Conservation (phyloP, 768 basidiomycete species). For the Cubamyces lactineus region DNA sequence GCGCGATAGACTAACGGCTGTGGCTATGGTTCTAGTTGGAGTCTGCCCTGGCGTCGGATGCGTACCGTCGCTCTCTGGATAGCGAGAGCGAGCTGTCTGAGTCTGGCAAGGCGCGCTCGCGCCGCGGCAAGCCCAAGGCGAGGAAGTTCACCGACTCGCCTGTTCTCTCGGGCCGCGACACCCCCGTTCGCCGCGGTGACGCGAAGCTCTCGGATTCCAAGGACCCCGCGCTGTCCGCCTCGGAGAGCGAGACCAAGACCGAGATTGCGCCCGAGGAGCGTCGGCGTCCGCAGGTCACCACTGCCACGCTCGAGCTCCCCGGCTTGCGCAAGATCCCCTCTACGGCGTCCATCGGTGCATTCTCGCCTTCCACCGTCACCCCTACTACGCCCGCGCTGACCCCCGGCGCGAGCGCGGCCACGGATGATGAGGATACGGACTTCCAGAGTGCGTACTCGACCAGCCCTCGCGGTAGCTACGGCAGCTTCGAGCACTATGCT, state of each 20-base stretch:
- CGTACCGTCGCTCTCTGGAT: constrained; percentile 46
- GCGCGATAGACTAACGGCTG: background rate
- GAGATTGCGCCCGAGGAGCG: constrained; percentile 20
- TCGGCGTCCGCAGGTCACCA: constrained; percentile 17
- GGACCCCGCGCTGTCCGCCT: background rate
- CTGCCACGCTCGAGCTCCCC: constrained; percentile 18
- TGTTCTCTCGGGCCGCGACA: constrained; percentile 18
- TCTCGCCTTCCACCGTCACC: constrained; percentile 31
- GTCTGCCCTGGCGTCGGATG: constrained; percentile 68
- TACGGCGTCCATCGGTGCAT: constrained; percentile 36
- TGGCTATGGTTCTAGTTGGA: constrained; percentile 60
- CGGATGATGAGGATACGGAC: constrained; percentile 82
- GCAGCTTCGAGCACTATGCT: constrained; percentile 42
- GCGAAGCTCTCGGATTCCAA: constrained; percentile 6
- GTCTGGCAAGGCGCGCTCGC: constrained; percentile 19
- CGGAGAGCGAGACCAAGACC: constrained; percentile 21
- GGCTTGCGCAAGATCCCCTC: constrained; percentile 41
- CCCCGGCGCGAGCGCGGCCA: constrained; percentile 38
- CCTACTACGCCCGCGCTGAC: constrained; percentile 42
- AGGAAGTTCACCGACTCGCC: constrained; percentile 25
- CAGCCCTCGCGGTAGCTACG: constrained; percentile 71
- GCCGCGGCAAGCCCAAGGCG: constrained; percentile 21
- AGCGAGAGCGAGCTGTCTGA: constrained; percentile 45
- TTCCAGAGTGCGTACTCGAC: constrained; percentile 86
- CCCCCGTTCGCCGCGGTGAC: constrained; percentile 14